Base-by-base conservation (phyloP, 1,139 yeast species). In the Neolecta irregularis region DNA sequence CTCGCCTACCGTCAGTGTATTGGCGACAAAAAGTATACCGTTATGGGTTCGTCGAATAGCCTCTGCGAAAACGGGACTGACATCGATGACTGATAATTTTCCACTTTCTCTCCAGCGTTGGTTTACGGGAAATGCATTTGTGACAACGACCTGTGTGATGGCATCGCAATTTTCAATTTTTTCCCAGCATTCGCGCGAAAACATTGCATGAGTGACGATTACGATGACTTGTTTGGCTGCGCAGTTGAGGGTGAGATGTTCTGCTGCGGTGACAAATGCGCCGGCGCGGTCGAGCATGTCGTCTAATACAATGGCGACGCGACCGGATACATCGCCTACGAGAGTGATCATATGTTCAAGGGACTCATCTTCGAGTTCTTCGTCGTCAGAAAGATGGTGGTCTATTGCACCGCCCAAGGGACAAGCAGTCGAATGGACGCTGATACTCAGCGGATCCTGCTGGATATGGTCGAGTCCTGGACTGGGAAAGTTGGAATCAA, bases 31-130 rank as follows among this genome's bases (percentile, higher is more conserved):
- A n/a, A n/a, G n/a, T n/a, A n/a, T n/a, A n/a, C 96, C 98, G 50
- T 85, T 85, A 56, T 91, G 98, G 55, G 88, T 94, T 62, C 99
- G 77, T 62, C 99, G 74, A 45, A 91, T 88, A 59, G 96, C 88
- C 61, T 91, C 99, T 24, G 98, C 96, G 53, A 91, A 78, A 39
- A 88, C 85, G 18, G 93, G 77, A 37, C 94, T 78, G 34, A 91
- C 91, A 53, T 91, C 98, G 50, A 91, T 88, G 34, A 81, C 78
- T 8, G 74, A 74, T 50, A 91, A 66, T 54, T 83, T 81, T 22
- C 30, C 18, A n/a, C 43, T 40, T 36, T 64, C 65, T 37, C 70
- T 63, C 47, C 69, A 65, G 38, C 69, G 75, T 37, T 65, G 64
- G 24, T 73, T 69, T 40, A 85, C 78, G 39, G 98, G 96, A 50